Evolutionary conservation across 805 yeast genomes (phyloP).

Genomic region (Yarrowia bubula): DNA sequence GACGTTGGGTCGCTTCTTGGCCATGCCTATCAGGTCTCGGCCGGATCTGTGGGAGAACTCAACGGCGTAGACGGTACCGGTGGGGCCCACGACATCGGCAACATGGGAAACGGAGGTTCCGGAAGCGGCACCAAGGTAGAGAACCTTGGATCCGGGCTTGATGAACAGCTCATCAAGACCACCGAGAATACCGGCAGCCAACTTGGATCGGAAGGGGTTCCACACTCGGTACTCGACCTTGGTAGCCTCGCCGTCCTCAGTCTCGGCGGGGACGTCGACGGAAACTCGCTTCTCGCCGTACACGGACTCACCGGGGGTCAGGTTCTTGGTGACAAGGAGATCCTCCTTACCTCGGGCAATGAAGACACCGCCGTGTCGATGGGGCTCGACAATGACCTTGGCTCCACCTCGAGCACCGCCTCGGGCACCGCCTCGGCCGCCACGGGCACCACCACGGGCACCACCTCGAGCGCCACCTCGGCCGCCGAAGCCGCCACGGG

Average conservation of each 20-base stretch:
- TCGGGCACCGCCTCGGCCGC: constrained; percentile 41
- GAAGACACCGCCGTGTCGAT: constrained; percentile 96
- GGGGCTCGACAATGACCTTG: constrained; percentile 92
- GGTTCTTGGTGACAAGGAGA: constrained; percentile 91
- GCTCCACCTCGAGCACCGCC: constrained; percentile 66
- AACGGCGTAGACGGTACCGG: constrained; percentile 97
- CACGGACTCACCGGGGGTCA: constrained; percentile 97
- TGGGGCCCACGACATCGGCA: constrained; percentile 98
- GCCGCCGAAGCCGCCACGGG: constrained; percentile 38
- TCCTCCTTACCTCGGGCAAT: constrained; percentile 99
- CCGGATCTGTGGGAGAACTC: constrained; percentile 99
- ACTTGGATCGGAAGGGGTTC: constrained; percentile 99
- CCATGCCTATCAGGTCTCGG: constrained; percentile 98
- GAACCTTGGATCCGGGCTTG: constrained; percentile 96
- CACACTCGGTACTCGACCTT: constrained; percentile 99
- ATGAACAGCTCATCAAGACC: constrained; percentile 97
- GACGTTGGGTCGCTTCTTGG: constrained; percentile 99
- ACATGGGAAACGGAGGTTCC: constrained; percentile 99
- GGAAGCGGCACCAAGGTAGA: constrained; percentile 98
- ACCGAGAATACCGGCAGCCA: constrained; percentile 99
- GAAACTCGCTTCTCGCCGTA: constrained; percentile 97
- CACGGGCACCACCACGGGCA: constrained; percentile 34
- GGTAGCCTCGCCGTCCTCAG: constrained; percentile 64
- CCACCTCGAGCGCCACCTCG: constrained; percentile 36
- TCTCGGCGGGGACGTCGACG: constrained; percentile 87